Base-by-base conservation (phyloP, 73 alveolate species). In the Paramecium caudatum region DNA sequence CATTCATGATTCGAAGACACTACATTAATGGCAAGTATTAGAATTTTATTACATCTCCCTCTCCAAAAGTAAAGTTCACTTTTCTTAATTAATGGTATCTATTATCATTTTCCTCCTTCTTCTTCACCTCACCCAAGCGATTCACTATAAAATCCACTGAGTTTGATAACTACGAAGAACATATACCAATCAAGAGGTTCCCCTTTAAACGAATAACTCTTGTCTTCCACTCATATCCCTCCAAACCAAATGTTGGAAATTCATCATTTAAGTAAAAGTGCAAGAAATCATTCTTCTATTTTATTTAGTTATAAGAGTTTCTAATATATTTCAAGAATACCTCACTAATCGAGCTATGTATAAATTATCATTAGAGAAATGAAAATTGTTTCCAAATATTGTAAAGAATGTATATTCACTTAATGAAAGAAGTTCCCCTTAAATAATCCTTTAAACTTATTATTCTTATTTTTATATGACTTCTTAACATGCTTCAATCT, bases 61-160 rank as follows among this genome's bases (percentile, higher is more conserved):
- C 84, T n/a, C 84, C 84, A 34, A 68, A 68, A 16, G 61, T 68
- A 68, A 68, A 68, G 34, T 68, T 68, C 19, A 68, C 84, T 34
- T 68, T 68, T 68, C 84, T 68, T 10, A 68, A 32, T 7, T 25
- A 17, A 34, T 37, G 47, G 34, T 68, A 68, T 16, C 50, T 68
- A 68, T 68, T 68, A n/a, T 68, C 84, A 68, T 68, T 68, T 37
- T 34, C 61, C 16, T 68, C 84, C 61, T 68, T 68, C 12, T 68
- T 68, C 15, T 68, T 68, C 15, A 68, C 47, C 37, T 68, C 84
- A 32, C 84, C 84, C n/a, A 34, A 68, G 13, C 61, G 25, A 68
- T 68, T 68, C 7, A 68, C 84, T 16, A 68, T 68, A 32, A 34
- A 68, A 68, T 68, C 84, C 9, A 68, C 50, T n/a, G 84, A 68